A percentile compares a stretch with the other conserved stretches of the same genome.
These are phyloP conservation scores for Penicillium desertorum DNA, from an alignment of 495 filamentous ascomycete species.

Conservation along the genomic window DNA sequence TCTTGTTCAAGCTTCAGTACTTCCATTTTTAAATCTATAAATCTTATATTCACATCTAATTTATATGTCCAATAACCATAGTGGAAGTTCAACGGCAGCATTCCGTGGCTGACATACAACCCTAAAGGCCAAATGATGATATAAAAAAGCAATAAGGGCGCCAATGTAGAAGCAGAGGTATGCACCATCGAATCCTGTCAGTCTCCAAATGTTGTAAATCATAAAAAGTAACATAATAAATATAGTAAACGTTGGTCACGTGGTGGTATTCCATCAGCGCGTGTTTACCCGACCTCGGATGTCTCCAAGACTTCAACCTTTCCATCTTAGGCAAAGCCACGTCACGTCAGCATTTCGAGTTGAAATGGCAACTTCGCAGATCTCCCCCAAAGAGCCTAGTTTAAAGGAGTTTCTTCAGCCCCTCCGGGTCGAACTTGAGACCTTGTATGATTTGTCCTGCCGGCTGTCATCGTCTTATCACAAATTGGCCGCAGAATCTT, in stretches of 20 bases:
- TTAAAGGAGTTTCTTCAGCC: constrained; percentile 27
- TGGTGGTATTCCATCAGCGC: constrained; percentile 8
- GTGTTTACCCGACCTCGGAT: background rate
- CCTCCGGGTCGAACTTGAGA: constrained; percentile 26
- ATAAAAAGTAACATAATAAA: background rate
- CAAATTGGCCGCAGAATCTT: constrained; percentile 57
- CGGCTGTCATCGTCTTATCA: constrained; percentile 56
- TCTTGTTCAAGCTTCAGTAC: background rate
- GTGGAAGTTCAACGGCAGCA: background rate
- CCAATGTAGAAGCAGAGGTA: background rate
- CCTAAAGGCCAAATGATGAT: background rate
- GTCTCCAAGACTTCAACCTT: background rate
- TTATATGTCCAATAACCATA: background rate
- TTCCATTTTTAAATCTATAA: background rate
- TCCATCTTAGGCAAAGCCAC: background rate
- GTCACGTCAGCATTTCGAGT: background rate
- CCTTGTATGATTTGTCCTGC: constrained; percentile 54
- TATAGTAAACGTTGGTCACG: background rate
- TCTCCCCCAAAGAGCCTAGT: background rate
- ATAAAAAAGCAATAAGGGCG: background rate
- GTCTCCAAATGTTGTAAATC: no score
- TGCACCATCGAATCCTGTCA: background rate
- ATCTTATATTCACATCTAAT: background rate
- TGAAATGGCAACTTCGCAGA: background rate
- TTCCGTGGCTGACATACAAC: background rate